These are phyloP conservation scores for Urochloa ruziziensis DNA, from an alignment of 176 grass and related monocot species.

Conservation along the genomic window DNA sequence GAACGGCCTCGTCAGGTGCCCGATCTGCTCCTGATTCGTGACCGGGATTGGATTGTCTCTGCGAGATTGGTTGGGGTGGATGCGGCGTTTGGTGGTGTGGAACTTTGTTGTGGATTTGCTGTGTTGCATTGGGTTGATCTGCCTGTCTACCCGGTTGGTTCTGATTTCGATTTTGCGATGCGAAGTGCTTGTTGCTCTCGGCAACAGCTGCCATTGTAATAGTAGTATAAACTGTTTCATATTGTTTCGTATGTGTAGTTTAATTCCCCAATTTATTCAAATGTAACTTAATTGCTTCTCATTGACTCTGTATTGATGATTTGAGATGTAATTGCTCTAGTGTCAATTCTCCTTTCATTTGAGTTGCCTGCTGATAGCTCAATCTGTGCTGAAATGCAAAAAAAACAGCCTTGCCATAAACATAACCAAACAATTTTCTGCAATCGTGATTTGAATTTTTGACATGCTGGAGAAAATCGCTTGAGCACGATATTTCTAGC, in stretches of 20 bases:
- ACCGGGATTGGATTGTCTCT: too few relatives aligned
- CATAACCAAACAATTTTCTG: neutral
- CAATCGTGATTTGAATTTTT: neutral
- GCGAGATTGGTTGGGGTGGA: neutral
- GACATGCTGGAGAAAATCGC: neutral
- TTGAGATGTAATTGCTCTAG: neutral
- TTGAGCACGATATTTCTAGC: neutral
- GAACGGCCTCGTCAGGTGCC: conserved; percentile 91
- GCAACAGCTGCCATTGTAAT: conserved; percentile 36
- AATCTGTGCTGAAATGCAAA: neutral
- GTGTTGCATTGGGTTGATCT: conserved; percentile 53
- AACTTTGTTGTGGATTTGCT: conserved; percentile 3
- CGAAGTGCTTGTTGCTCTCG: conserved; percentile 33
- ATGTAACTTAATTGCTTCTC: neutral
- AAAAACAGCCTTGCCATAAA: too few relatives aligned
- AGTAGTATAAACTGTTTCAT: conserved; percentile 32
- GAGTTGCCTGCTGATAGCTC: neutral
- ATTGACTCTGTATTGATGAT: neutral
- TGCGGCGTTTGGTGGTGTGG: neutral
- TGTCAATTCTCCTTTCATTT: neutral
- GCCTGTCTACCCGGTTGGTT: conserved; percentile 53
- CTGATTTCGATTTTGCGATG: conserved; percentile 24
- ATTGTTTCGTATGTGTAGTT: conserved; percentile 31
- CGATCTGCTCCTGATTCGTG: conserved; percentile 69
- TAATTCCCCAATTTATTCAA: conserved; percentile 14